Base-by-base conservation (phyloP, 2,329 filamentous ascomycete genomes). In the Colletotrichum truncatum region DNA sequence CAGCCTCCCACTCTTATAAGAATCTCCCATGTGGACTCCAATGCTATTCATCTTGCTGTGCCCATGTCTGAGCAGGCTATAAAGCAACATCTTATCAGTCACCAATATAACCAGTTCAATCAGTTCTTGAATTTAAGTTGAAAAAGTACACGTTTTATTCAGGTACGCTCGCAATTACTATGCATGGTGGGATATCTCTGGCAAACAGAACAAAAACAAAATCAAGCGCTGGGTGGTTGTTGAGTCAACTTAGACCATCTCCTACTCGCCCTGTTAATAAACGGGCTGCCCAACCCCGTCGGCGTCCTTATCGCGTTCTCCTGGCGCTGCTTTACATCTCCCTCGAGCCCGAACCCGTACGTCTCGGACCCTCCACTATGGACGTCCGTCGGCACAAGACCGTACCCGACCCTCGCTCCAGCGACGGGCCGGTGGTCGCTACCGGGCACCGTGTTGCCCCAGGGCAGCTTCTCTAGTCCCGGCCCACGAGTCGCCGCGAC, bases 401-500 rank as follows among this genome's bases (percentile, higher is more conserved):
- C 66, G 41, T 68, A 68, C n/a, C 66, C 66, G 21, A 68, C 66
- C 49, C 43, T 67, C 14, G 64, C 63, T 9, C 49, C 57, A 6
- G 57, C 41, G 14, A 63, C 63, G 49, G 63, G 63, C 7, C 58
- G 49, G 26, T 66, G 63, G 26, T 66, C 63, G 21, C 39, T 51
- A 41, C 51, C 39, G 43, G 58, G 57, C 14, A 36, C 23, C 12
- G 63, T 45, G 21, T 48, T 38, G 36, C 64, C 67, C 67, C 72
- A 72, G 11, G 72, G 71, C 7, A 78, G 61, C 66, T 72, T 75
- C 60, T 79, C 77, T 6, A 79, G 70, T 9, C 73, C 76, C 5
- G 71, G 73, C 1, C 77, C 78, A 16, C 77, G 73, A 10, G 77
- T 79, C 10, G 77, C 77, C n/a, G 77, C 76, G 25, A 79, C 73